Conservation (phyloP, 1,284 basidiomycete species). For the Pseudozyma thailandica region DNA sequence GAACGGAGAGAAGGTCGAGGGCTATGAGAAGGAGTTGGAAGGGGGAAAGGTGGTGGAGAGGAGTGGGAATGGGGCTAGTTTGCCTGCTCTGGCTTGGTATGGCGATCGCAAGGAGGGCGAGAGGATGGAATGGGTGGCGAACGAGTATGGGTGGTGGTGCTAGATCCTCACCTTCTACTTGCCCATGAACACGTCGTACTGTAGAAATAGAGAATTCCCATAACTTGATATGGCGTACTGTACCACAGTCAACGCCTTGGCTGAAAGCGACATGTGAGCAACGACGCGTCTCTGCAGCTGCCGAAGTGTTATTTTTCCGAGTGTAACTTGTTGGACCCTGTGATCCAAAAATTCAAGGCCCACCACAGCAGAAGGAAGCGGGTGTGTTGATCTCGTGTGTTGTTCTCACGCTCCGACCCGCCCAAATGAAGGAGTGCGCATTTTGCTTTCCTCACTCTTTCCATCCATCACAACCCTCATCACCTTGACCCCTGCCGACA, state of each 20-base stretch:
- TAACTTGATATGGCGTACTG: background rate
- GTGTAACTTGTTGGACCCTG: background rate
- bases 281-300: background rate
- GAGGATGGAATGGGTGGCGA: conserved; percentile 33
- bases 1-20: conserved; percentile 10
- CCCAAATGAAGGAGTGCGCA: conserved; percentile 4
- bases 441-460: background rate
- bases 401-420: conserved; percentile 3
- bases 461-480: conserved; percentile 14
- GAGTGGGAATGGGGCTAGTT: conserved; percentile 16
- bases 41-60: conserved; percentile 33
- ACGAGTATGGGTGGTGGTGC: conserved; percentile 51
- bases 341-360: background rate
- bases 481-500: background rate
- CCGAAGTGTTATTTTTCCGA: background rate
- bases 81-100: conserved; percentile 42
- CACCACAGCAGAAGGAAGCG: background rate
- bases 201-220: no score
- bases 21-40: conserved; percentile 1
- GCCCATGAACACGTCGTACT: background rate
- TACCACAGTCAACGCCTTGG: background rate
- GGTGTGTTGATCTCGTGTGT: conserved; percentile 9
- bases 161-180: background rate
- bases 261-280: no score
- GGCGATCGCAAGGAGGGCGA: conserved; percentile 19